These are phyloP conservation scores for Phylloporus sp. DNA, from an alignment of 1,284 basidiomycete species.

Conservation along the genomic window DNA sequence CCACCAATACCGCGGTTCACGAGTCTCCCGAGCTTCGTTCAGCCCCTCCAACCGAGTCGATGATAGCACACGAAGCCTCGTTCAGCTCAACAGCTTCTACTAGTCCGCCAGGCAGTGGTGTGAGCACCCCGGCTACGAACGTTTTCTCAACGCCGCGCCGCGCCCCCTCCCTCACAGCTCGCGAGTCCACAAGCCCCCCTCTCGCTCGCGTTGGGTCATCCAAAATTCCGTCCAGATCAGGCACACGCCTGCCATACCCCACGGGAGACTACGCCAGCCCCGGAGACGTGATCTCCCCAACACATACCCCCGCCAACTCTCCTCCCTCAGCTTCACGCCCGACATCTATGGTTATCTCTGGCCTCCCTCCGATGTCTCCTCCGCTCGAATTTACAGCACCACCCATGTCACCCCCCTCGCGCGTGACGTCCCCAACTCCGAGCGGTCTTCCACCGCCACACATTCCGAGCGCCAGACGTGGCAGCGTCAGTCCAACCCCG, in stretches of 20 bases:
- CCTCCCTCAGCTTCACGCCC: conserved; percentile 42
- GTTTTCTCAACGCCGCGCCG: conserved; percentile 40
- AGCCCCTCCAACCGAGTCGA: conserved; percentile 45
- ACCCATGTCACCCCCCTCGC: conserved; percentile 29
- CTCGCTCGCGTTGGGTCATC: conserved; percentile 42
- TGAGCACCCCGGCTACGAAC: conserved; percentile 20
- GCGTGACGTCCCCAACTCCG: conserved; percentile 27
- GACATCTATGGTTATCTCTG: conserved; percentile 33
- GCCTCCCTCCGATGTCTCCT: conserved; percentile 33
- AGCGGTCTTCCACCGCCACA: conserved; percentile 41
- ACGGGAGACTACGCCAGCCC: conserved; percentile 79
- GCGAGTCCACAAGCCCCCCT: conserved; percentile 70
- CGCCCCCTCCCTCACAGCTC: conserved; percentile 45
- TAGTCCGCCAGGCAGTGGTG: conserved; percentile 20
- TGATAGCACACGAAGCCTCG: conserved; percentile 37
- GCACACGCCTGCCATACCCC: conserved; percentile 76
- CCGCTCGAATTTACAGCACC: conserved; percentile 25
- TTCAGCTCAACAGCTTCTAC: conserved; percentile 29
- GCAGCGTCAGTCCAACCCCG: conserved; percentile 71
- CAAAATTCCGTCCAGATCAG: conserved; percentile 28
- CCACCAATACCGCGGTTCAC: conserved; percentile 53
- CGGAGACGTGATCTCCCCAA: conserved; percentile 38
- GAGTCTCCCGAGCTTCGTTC: conserved; percentile 47
- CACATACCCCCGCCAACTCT: conserved; percentile 65
- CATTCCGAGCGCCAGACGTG: conserved; percentile 39